Percentiles rank a stretch among this genome's conserved stretches.
phyloP scores from a whole-genome alignment of 2,329 filamentous ascomycete species.

The Pochonia chlamydosporia region DNA sequence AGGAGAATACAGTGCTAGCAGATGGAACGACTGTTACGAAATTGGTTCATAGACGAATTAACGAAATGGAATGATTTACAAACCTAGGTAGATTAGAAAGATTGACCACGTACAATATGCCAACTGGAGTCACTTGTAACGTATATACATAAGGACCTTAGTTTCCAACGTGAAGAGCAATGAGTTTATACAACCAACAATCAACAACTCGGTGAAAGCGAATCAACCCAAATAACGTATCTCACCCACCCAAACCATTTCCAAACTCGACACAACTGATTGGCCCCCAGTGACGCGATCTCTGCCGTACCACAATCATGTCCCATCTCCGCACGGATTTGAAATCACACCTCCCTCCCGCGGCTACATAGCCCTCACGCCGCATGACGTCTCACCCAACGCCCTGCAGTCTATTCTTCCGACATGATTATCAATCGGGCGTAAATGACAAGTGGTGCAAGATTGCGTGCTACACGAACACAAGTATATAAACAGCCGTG shows the following conservation, averaged over 20 bases:
- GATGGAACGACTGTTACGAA: slow-evolving; percentile 65
- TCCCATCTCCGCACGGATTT: background rate
- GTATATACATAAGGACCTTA: background rate
- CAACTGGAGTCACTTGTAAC: no score
- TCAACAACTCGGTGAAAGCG: no score
- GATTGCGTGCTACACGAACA: background rate
- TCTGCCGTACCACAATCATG: background rate
- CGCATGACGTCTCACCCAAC: no score
- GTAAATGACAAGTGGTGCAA: background rate
- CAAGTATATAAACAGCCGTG: no score
- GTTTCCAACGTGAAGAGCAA: background rate
- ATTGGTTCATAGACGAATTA: slow-evolving; percentile 33
- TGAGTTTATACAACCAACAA: slow-evolving; percentile 19
- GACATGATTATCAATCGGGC: background rate
- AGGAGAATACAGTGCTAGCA: slow-evolving; percentile 50
- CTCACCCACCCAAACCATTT: background rate
- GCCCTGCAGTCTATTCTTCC: no score
- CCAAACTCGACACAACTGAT: background rate
- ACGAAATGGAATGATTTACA: no score
- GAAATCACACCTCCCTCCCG: slow-evolving; percentile 1
- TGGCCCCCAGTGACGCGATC: slow-evolving; percentile 18
- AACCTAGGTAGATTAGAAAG: no score
- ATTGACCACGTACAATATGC: no score
- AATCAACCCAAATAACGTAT: no score
- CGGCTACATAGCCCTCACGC: no score